These are phyloP conservation scores for Sclerospora graminicola DNA, from an alignment of 352 stramenopile genomes.

Conservation along the genomic window DNA sequence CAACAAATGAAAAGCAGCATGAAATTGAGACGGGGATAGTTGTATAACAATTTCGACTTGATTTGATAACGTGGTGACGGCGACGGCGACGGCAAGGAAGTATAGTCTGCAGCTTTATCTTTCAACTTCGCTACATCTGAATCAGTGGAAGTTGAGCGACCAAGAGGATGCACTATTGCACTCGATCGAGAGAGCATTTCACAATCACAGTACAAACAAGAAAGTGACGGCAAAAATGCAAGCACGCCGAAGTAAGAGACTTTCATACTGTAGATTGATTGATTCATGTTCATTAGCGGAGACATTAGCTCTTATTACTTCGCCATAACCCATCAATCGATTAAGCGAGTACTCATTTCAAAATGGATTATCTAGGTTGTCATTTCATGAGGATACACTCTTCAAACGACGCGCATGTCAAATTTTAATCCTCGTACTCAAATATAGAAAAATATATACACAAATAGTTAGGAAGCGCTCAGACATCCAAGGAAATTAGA, in stretches of 20 bases:
- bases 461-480: conserved; percentile 1
- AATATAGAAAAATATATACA: background rate
- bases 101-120: conserved; percentile 6
- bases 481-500: conserved; percentile 49
- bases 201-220: background rate
- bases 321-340: conserved; percentile 2
- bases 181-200: conserved; percentile 15
- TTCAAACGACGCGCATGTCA: conserved; percentile 81
- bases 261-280: background rate
- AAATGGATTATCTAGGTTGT: conserved; percentile 78
- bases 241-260: background rate
- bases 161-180: conserved; percentile 16
- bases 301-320: too few species aligned
- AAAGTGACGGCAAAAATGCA: conserved; percentile 2
- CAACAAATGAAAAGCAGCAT: conserved; percentile 37
- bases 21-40: conserved; percentile 41
- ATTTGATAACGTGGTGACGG: conserved; percentile 1
- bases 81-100: conserved; percentile 13
- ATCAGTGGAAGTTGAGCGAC: background rate
- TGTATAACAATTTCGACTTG: conserved; percentile 13
- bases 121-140: background rate
- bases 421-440: conserved; percentile 55
- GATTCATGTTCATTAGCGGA: background rate
- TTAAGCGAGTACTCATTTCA: conserved; percentile 42
- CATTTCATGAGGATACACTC: conserved; percentile 54